phyloP scores from a whole-genome alignment of 176 grass and related monocot species.

The Aegilops umbellulata region DNA sequence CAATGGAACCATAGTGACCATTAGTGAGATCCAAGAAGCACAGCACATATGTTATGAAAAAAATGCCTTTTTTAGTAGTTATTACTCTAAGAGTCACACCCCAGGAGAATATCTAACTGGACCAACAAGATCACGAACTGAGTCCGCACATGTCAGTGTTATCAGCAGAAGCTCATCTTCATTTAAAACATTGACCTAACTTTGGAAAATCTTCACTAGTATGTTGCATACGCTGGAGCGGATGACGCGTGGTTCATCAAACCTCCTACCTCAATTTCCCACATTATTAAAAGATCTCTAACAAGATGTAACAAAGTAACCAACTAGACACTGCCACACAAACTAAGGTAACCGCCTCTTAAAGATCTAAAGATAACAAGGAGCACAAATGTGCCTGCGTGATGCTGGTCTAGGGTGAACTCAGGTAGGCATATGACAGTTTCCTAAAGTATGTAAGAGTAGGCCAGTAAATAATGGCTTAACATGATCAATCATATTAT shows the following conservation, averaged over 20 bases:
- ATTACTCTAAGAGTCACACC: neutral
- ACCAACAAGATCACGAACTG: neutral
- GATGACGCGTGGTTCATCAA: neutral
- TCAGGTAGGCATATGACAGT: neutral
- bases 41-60: neutral
- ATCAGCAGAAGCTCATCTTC: constrained; percentile 16
- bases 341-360: neutral
- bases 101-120: constrained; percentile 1
- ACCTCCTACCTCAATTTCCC: neutral
- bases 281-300: neutral
- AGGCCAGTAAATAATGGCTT: neutral
- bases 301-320: neutral
- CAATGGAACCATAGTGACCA: constrained; percentile 28
- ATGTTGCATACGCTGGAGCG: neutral
- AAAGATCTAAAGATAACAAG: neutral
- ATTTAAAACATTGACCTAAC: neutral
- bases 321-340: neutral
- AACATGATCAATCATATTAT: neutral
- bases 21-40: constrained; percentile 28
- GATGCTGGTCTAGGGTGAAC: neutral
- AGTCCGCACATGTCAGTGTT: neutral
- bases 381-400: neutral
- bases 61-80: neutral
- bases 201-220: constrained; percentile 8
- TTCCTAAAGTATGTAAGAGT: neutral